Evolutionary conservation across 768 basidiomycete genomes (phyloP).

Genomic region (Leccinum arenicola): DNA sequence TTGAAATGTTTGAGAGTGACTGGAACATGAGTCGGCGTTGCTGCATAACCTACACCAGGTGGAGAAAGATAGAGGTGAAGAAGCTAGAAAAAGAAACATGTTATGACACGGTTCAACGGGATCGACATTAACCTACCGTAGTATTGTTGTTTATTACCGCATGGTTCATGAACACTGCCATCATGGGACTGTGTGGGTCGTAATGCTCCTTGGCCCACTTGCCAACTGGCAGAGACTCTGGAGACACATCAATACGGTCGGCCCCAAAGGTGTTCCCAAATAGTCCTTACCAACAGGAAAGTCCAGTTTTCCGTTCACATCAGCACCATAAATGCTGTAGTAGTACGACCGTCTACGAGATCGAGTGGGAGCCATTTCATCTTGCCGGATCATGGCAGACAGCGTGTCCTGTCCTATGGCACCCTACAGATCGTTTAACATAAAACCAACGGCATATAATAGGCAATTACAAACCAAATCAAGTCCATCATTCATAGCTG

Average conservation of each 20-base stretch:
- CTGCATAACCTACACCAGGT: conserved; percentile 17
- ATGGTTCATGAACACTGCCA: conserved; percentile 70
- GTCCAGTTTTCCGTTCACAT: conserved; percentile 47
- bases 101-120: background rate
- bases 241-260: conserved; percentile 2
- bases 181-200: conserved; percentile 52
- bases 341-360: conserved; percentile 56
- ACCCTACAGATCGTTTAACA: conserved; percentile 44
- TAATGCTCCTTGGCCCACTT: conserved; percentile 59
- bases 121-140: conserved; percentile 19
- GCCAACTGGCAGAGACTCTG: conserved; percentile 58
- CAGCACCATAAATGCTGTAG: conserved; percentile 37
- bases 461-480: conserved; percentile 24
- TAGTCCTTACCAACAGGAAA: conserved; percentile 52
- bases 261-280: background rate
- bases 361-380: conserved; percentile 60
- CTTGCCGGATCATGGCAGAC: conserved; percentile 69
- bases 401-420: conserved; percentile 69
- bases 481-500: conserved; percentile 12
- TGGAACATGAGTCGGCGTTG: conserved; percentile 47
- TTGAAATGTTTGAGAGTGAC: conserved; percentile 76
- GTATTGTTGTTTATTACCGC: conserved; percentile 66
- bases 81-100: conserved; percentile 35
- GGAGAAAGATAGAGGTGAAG: conserved; percentile 44
- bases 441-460: background rate